phyloP scores from a whole-genome alignment of 441 rosid genomes.

The Arabidopsis hybrid region DNA sequence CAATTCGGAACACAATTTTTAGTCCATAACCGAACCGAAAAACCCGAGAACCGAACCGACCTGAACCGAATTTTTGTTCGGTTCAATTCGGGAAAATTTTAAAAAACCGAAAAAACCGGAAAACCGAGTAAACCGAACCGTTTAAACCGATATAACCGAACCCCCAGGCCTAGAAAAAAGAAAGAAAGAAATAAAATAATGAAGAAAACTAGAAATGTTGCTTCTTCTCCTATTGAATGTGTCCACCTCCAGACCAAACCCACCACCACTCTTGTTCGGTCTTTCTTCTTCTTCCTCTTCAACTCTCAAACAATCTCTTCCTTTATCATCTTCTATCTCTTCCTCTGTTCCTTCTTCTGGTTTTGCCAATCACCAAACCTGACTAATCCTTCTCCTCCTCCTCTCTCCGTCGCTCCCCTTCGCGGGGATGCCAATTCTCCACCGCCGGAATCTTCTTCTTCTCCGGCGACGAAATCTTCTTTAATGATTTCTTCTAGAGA shows the following conservation, averaged over 20 bases:
- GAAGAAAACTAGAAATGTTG: constrained; percentile 15
- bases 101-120: too few relatives aligned
- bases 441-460: constrained; percentile 34
- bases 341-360: constrained; percentile 11
- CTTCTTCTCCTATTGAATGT: constrained; percentile 14
- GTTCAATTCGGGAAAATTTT: too few relatives aligned
- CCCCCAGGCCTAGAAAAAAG: not conserved
- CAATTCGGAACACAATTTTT: too few relatives aligned
- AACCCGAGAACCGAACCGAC: too few relatives aligned
- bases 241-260: constrained; percentile 30
- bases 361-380: constrained; percentile 39
- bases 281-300: constrained; percentile 25
- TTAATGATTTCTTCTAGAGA: constrained; percentile 55
- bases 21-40: too few relatives aligned
- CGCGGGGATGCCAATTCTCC: constrained; percentile 49
- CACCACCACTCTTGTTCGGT: constrained; percentile 22
- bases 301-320: constrained; percentile 1
- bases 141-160: too few relatives aligned
- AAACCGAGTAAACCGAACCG: too few relatives aligned
- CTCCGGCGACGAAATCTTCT: constrained; percentile 22
- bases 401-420: constrained; percentile 48
- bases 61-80: too few relatives aligned
- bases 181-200: not conserved
- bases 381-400: constrained; percentile 41
- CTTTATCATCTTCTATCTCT: constrained; percentile 21